Evolutionary conservation across 2,329 filamentous ascomycete species (phyloP).

Genomic region (Gyromitra esculenta): DNA sequence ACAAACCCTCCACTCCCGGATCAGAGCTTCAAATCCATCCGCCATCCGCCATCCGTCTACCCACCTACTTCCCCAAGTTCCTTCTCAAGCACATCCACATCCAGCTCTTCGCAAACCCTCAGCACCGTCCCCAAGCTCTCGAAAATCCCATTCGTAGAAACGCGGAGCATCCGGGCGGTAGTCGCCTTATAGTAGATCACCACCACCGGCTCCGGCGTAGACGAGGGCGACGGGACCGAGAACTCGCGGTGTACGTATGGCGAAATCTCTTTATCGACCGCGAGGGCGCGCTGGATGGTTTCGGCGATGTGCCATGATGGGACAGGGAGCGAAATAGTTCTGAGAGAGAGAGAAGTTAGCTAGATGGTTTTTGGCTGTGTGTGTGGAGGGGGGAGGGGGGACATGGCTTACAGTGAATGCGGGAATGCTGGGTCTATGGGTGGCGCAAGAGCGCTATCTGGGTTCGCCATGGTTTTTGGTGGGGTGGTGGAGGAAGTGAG

Average conservation of each 20-base stretch:
- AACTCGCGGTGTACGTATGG: constrained; percentile 80
- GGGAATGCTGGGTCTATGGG: constrained; percentile 66
- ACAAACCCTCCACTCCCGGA: too few relatives aligned
- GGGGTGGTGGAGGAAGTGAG: not conserved
- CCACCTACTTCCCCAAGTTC: constrained; percentile 56
- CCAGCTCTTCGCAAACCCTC: constrained; percentile 89
- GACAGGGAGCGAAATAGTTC: constrained; percentile 80
- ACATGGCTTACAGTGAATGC: constrained; percentile 69
- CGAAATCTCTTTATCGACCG: constrained; percentile 90
- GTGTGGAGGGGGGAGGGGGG: constrained; percentile 9
- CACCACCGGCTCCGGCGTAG: constrained; percentile 60
- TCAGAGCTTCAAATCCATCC: not conserved
- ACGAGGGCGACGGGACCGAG: constrained; percentile 21
- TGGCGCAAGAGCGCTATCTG: constrained; percentile 16
- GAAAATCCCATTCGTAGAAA: constrained; percentile 96
- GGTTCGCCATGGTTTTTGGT: constrained; percentile 23
- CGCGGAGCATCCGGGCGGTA: constrained; percentile 94
- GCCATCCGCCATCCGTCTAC: not conserved
- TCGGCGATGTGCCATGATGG: constrained; percentile 80
- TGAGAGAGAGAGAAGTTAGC: constrained; percentile 60
- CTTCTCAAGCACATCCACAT: constrained; percentile 77
- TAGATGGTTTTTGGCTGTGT: constrained; percentile 45
- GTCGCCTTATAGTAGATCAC: constrained; percentile 82
- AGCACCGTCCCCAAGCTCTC: constrained; percentile 85
- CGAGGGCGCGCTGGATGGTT: constrained; percentile 77